Evolutionary conservation across 768 basidiomycete species (phyloP).

Genomic region (Gautieria morchelliformis): DNA sequence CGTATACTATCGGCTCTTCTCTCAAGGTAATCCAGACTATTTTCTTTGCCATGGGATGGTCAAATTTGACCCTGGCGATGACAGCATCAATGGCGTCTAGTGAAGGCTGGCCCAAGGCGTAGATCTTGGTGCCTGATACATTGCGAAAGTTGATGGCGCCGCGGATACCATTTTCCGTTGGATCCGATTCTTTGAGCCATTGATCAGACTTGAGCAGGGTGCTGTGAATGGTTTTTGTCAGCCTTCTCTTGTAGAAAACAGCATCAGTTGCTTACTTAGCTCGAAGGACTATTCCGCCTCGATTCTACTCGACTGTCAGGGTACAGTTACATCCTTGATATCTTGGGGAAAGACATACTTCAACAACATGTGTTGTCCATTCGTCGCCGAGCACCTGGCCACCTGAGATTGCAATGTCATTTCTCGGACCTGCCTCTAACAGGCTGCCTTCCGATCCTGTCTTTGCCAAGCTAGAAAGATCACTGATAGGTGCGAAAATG

Average conservation of each 20-base stretch:
- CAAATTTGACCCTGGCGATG: conserved; percentile 48
- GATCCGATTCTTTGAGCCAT: conserved; percentile 69
- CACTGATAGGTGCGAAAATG: conserved; percentile 87
- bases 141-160: conserved; percentile 95
- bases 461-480: conserved; percentile 74
- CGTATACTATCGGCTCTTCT: conserved; percentile 85
- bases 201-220: conserved; percentile 89
- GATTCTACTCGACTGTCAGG: conserved; percentile 45
- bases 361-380: conserved; percentile 89
- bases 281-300: conserved; percentile 88
- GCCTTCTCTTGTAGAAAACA: neutral
- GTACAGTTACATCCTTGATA: neutral
- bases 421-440: conserved; percentile 57
- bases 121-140: conserved; percentile 71
- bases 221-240: conserved; percentile 25
- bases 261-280: conserved; percentile 48
- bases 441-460: conserved; percentile 48
- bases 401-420: conserved; percentile 65
- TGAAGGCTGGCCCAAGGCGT: conserved; percentile 90
- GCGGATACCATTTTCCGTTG: conserved; percentile 56
- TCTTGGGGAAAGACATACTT: conserved; percentile 35
- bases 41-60: conserved; percentile 48
- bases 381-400: conserved; percentile 90
- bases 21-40: conserved; percentile 90
- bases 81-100: conserved; percentile 80